Evolutionary conservation across 179 eudicot species (phyloP).

Genomic region (Pouteria campechiana): DNA sequence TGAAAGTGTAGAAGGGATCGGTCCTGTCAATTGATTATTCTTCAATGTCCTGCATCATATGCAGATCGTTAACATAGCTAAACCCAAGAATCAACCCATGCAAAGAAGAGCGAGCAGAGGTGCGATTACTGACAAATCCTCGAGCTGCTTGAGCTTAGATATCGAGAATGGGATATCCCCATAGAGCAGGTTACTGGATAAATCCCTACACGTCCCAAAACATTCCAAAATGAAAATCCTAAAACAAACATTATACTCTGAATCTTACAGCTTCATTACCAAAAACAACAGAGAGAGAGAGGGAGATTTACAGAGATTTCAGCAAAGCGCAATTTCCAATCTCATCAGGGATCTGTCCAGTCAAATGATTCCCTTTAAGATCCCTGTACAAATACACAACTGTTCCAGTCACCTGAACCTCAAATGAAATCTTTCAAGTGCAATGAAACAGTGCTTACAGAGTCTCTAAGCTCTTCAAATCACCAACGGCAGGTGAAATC

Average conservation of each 20-base stretch:
- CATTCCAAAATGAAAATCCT: neutral
- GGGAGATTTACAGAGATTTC: slow-evolving; percentile 18
- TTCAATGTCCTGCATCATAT: slow-evolving; percentile 36
- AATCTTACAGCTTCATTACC: neutral
- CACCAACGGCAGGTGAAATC: slow-evolving; percentile 57
- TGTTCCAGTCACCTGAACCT: neutral
- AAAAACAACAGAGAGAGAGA: neutral
- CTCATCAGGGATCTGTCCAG: slow-evolving; percentile 69
- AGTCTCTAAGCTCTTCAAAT: slow-evolving; percentile 32
- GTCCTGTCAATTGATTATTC: slow-evolving; percentile 53
- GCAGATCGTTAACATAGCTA: too few species aligned
- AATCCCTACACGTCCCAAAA: slow-evolving; percentile 29
- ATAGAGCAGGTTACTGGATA: slow-evolving; percentile 47
- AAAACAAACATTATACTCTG: neutral
- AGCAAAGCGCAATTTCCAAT: slow-evolving; percentile 44
- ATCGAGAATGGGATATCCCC: slow-evolving; percentile 62
- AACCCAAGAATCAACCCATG: too few species aligned
- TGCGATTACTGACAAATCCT: slow-evolving; percentile 31
- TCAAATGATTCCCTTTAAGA: slow-evolving; percentile 47
- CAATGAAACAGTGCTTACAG: slow-evolving; percentile 36
- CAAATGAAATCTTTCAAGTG: neutral
- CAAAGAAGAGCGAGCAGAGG: too few species aligned
- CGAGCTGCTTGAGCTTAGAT: slow-evolving; percentile 58
- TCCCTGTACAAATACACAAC: slow-evolving; percentile 18
- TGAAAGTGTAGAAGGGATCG: slow-evolving; percentile 54